These are phyloP conservation scores for Aspergillus mulundensis DNA, from an alignment of 495 filamentous ascomycete species.

Conservation along the genomic window DNA sequence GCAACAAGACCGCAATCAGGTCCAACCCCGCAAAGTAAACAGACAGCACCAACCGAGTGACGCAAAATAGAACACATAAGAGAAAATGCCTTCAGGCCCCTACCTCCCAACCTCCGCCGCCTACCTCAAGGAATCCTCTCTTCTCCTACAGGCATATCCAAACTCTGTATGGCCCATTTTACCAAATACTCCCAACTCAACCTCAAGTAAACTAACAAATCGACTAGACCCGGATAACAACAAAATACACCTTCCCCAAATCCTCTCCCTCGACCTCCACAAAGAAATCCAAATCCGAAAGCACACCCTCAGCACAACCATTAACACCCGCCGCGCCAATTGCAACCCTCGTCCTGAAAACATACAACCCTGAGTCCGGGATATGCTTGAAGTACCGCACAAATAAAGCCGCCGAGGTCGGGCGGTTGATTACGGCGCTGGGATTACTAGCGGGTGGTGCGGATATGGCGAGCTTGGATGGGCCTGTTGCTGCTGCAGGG, in stretches of 20 bases:
- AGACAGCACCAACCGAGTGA: background rate
- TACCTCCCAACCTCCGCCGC: slow-evolving; percentile 56
- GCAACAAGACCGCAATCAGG: background rate
- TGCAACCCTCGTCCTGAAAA: slow-evolving; percentile 77
- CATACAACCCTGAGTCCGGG: slow-evolving; percentile 79
- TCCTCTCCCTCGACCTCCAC: slow-evolving; percentile 21
- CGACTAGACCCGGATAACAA: slow-evolving; percentile 68
- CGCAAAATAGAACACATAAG: background rate
- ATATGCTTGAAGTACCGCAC: slow-evolving; percentile 86
- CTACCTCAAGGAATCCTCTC: slow-evolving; percentile 60
- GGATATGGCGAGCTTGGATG: slow-evolving; percentile 57
- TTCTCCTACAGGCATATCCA: slow-evolving; percentile 60
- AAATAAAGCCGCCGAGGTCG: slow-evolving; percentile 85
- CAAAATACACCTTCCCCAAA: slow-evolving; percentile 70
- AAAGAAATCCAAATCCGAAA: slow-evolving; percentile 10
- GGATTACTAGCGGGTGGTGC: slow-evolving; percentile 57
- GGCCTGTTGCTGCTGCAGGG: slow-evolving; percentile 20
- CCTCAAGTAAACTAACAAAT: background rate
- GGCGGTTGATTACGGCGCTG: slow-evolving; percentile 69
- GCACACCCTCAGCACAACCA: slow-evolving; percentile 15
- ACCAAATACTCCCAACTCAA: background rate
- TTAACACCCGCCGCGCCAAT: slow-evolving; percentile 33
- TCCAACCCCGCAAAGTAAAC: background rate
- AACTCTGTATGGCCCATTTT: slow-evolving; percentile 48
- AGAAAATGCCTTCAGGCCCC: slow-evolving; percentile 61